Base-by-base conservation (phyloP, 2,329 filamentous ascomycete genomes). In the Emergomyces pasteurianus region DNA sequence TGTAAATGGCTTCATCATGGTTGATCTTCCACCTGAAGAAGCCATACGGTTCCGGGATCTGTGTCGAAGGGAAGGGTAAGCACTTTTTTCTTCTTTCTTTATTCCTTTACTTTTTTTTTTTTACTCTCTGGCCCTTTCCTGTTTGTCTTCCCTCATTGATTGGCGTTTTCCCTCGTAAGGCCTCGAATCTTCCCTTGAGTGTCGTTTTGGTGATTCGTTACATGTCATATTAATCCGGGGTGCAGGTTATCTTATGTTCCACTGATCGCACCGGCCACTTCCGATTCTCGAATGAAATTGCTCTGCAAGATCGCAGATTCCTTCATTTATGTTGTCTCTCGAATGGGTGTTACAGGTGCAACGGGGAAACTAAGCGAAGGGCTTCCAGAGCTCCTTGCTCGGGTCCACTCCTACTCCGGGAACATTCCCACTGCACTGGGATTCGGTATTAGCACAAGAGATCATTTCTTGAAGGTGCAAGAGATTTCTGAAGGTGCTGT, bases 251-350 rank as follows among this genome's bases (percentile, higher is more conserved):
- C 92, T 6, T 99, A 97, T 73, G 89, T 99, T 16, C 94, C 94
- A n/a, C 81, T 99, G 59, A 96, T 99, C 68, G 92, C 94, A 0
- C 94, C 94, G 7, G 86, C 92, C 12, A 97, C 94, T 1, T 96
- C 91, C 7, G 91, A 96, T 68, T 81, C 85, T 65, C 89, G 94
- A 70, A 96, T 99, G 92, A 92, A 89, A 77, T 83, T 96, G 47
- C 86, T 99, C 14, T 99, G 94, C 83, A 86, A 90, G 74, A 92
- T 99, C 65, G 94, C 94, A 71, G 92, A 97, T 77, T 96, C 92
- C 3, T 99, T 97, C 79, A 95, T 99, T 77, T 99, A 99, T 74
- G 92, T 99, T 63, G 94, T 99, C 60, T 97, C 92, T 31, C 84
- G 92, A 68, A 95, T 96, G 88, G 94, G 94, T 68, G 92, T 97